Evolutionary conservation across 257 asterid genomes (phyloP), one percentile per base, ranked within the genome.

Genomic region (Euphrasia confusa): DNA sequence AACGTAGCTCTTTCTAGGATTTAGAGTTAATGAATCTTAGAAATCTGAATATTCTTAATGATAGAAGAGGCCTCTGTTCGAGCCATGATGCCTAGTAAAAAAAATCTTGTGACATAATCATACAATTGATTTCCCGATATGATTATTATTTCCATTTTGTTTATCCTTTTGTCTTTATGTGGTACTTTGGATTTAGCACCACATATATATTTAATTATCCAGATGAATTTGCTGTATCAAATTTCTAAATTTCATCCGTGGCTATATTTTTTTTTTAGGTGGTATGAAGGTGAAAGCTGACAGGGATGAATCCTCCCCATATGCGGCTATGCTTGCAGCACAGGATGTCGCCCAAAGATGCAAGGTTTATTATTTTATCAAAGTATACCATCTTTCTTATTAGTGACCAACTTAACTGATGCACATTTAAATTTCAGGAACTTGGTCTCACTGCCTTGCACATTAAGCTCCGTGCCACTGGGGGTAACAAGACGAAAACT

Each of bases 311-410:
- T 90, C 97, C 26, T 90, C 97, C 59, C 97, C 97, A 2, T 89
- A 89, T 71, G 97, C 95, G 2, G 97, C 97, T 74, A 89, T 89
- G 97, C 94, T 89, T 87, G 97, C 95, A 3, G 94, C 97, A 11
- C 97, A 87, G 64, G 97, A 89, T 69, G 84, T 89, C 55, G 71
- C 97, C 10, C 82, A 74, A 61, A 78, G 97, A 80, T 90, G 96
- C 97, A 90, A 90, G 97, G 95, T 89, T 30, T 8, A 24, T 17
- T 62, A 17, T 40, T 42, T 5, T 32, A 26, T 12, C 65, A 14
- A 17, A 9, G 10, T 28, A 12, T 32, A 2, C 7, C n/a, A 11
- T 35, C 40, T 28, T 60, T 44, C 1, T 4, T 30, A 54, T 10
- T 44, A 17, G 26, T 32, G n/a, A 28, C 33, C 44, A 7, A 37